Percentiles rank a stretch among this genome's conserved stretches.
Evolutionary conservation across 345 rosid genomes (phyloP).

Genomic region (Acer campestre): DNA sequence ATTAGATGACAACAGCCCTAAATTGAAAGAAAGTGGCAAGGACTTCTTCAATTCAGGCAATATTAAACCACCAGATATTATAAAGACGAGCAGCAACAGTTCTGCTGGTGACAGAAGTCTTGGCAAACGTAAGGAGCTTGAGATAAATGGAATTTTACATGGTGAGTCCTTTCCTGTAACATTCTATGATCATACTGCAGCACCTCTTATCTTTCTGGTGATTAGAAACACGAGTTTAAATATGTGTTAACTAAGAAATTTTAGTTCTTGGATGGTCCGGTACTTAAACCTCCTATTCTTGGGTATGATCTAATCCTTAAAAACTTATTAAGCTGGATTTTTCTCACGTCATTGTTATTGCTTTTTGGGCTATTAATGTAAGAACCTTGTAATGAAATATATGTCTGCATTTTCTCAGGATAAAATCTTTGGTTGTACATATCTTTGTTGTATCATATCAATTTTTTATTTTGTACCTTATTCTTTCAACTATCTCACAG

Average conservation of each 20-base stretch:
- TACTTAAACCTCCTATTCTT: slow-evolving; percentile 18
- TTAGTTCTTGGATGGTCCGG: slow-evolving; percentile 19
- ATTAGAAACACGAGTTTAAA: slow-evolving; percentile 21
- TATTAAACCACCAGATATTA: slow-evolving; percentile 17
- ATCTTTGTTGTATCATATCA: slow-evolving; percentile 3
- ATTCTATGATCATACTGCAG: slow-evolving; percentile 21
- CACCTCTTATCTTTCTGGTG: slow-evolving; percentile 22
- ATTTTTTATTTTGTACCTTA: slow-evolving; percentile 15
- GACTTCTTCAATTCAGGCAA: slow-evolving; percentile 24
- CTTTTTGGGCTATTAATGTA: background rate
- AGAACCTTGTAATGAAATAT: background rate
- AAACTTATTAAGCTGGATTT: slow-evolving; percentile 14
- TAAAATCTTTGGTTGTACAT: slow-evolving; percentile 9
- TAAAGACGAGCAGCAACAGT: slow-evolving; percentile 23
- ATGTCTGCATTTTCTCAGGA: background rate
- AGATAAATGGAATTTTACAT: slow-evolving; percentile 59
- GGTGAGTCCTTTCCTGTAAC: slow-evolving; percentile 55
- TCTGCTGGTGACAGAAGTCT: slow-evolving; percentile 30
- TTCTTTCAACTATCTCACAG: slow-evolving; percentile 46
- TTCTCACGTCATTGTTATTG: slow-evolving; percentile 5
- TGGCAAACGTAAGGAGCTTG: slow-evolving; percentile 61
- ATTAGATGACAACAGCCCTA: slow-evolving; percentile 20
- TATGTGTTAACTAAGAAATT: slow-evolving; percentile 10
- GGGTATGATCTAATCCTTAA: slow-evolving; percentile 21
- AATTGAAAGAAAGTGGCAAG: slow-evolving; percentile 24